Percentiles rank a stretch among this genome's conserved stretches.
Conservation (phyloP, 2,329 filamentous ascomycete species). For the Fusarium illudens region DNA sequence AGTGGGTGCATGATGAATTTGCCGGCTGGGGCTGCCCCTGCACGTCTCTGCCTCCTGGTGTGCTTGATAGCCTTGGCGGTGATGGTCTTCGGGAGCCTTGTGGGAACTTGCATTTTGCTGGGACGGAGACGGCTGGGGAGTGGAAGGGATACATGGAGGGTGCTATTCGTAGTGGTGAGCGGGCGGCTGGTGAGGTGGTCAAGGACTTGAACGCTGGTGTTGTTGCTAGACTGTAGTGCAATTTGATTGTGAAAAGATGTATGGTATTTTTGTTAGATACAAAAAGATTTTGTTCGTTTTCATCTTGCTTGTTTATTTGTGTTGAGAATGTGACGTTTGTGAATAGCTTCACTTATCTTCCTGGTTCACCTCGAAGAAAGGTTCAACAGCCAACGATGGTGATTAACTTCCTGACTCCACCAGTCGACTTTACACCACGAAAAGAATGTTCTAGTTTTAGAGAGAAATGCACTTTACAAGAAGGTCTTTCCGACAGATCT, state of each 20-base stretch:
- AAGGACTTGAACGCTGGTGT: slow-evolving; percentile 13
- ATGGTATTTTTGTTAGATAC: too few species aligned
- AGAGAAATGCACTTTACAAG: not conserved
- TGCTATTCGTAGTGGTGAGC: slow-evolving; percentile 32
- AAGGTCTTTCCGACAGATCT: not conserved
- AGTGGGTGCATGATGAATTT: slow-evolving; percentile 51
- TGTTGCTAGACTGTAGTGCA: slow-evolving; percentile 19
- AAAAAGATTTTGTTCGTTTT: too few species aligned
- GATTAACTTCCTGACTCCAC: too few species aligned
- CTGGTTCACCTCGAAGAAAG: too few species aligned
- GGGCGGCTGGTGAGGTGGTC: slow-evolving; percentile 33
- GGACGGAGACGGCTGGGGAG: slow-evolving; percentile 36
- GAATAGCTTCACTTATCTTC: too few species aligned
- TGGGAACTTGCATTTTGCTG: slow-evolving; percentile 38
- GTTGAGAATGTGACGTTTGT: too few species aligned
- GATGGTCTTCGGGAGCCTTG: slow-evolving; percentile 45
- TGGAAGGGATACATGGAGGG: slow-evolving; percentile 44
- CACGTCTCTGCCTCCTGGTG: slow-evolving; percentile 48
- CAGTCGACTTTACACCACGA: too few species aligned
- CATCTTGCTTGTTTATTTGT: too few species aligned
- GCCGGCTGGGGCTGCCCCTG: slow-evolving; percentile 53
- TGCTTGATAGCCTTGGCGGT: slow-evolving; percentile 46
- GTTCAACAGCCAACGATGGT: too few species aligned
- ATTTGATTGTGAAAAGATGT: too few species aligned
- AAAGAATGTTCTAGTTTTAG: too few species aligned